Evolutionary conservation across 169 alveolate species (phyloP), one percentile per base, ranked within the genome.

Genomic region (Plasmodium coatneyi): DNA sequence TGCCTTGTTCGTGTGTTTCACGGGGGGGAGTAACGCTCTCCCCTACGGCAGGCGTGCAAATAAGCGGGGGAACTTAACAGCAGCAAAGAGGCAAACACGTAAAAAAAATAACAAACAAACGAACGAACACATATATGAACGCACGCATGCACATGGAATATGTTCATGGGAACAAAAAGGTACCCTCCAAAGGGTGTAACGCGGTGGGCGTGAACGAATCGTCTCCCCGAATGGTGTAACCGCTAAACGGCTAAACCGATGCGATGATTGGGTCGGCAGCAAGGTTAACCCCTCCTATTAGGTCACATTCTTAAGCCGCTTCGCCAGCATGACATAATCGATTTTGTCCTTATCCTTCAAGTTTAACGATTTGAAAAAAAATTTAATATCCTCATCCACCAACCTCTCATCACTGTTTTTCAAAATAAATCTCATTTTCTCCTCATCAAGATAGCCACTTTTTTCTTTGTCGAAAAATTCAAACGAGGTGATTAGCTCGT

Each of bases 381-480:
- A 81, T 28, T 81, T 91, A 22, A 80, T 43, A 46, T 91, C 95
- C 9, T 80, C 92, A 30, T 91, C 92, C 14, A 12, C 82, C 19
- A 91, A 19, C 74, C 56, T 80, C 54, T 91, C 95, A 71, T 91
- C 46, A 39, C 70, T 66, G 83, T 49, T 91, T n/a, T 16, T 91
- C n/a, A 91, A 14, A 32, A 91, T 91, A 81, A 80, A 71, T 91
- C 60, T 70, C 36, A 91, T 25, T 22, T 71, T 70, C 14, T 80
- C 70, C 36, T 56, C 71, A 80, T 91, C 70, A 5, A 81, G 71
- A 56, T 91, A 91, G 25, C 95, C 95, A 19, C 52, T 80, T 80
- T 91, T 91, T 91, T 91, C 92, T 80, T 56, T 91, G 41, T 91
- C 95, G 22, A 91, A 91, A 25, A 80, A 70, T 91, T 91, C 84